Percentiles rank a stretch among this genome's conserved stretches.
These are phyloP conservation scores for Fusarium algeriense DNA, from an alignment of 2,329 filamentous ascomycete genomes.

Conservation along the genomic window DNA sequence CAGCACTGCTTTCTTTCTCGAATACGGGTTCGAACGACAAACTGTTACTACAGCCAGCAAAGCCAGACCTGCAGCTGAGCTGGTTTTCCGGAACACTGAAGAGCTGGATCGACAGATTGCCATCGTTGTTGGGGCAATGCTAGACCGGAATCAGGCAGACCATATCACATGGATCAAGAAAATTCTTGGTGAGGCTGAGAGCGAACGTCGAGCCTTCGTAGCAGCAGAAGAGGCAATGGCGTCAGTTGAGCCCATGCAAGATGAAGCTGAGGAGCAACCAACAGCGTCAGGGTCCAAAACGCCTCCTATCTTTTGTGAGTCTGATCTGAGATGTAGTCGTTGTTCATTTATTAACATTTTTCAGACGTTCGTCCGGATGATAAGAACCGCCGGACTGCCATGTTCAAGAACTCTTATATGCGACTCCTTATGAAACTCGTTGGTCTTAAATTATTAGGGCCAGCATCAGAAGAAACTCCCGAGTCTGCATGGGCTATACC, in stretches of 20 bases:
- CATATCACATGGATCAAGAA: constrained; percentile 86
- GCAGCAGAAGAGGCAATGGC: constrained; percentile 73
- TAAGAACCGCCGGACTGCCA: constrained; percentile 74
- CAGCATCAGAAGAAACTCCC: constrained; percentile 73
- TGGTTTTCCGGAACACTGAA: constrained; percentile 82
- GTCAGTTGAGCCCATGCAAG: constrained; percentile 50
- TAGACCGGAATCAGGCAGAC: constrained; percentile 83
- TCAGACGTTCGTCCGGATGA: constrained; percentile 73
- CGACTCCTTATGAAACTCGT: constrained; percentile 84
- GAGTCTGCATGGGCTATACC: constrained; percentile 86
- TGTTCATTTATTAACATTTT: constrained; percentile 46
- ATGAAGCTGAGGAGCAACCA: constrained; percentile 50
- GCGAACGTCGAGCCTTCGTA: constrained; percentile 83
- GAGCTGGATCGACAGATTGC: constrained; percentile 79
- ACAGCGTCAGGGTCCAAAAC: constrained; percentile 46
- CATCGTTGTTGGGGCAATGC: constrained; percentile 81
- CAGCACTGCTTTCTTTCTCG: constrained; percentile 85
- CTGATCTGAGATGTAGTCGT: background rate
- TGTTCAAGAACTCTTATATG: constrained; percentile 91
- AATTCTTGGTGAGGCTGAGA: constrained; percentile 74
- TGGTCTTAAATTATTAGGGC: constrained; percentile 72
- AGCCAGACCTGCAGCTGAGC: constrained; percentile 78
- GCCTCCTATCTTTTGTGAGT: constrained; percentile 53
- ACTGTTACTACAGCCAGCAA: constrained; percentile 73
- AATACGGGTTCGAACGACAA: constrained; percentile 89